Evolutionary conservation across 2,329 filamentous ascomycete genomes (phyloP).

Genomic region (Sporothrix brunneoviolacea): DNA sequence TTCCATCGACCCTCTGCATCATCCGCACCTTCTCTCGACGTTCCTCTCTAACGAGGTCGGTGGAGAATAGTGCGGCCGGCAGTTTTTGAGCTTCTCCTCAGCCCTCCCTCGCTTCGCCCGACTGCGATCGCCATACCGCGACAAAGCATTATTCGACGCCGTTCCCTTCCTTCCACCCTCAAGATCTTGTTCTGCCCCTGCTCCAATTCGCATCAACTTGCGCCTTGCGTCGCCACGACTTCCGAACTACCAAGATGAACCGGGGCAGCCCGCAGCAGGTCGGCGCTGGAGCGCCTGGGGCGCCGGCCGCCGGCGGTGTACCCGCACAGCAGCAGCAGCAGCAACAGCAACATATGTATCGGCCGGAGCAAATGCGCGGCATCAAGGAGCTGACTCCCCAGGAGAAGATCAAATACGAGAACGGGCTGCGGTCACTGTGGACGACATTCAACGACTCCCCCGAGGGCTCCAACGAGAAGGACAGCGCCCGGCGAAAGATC

Average conservation of each 20-base stretch:
- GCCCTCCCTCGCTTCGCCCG: too few species aligned
- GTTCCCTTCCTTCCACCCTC: too few species aligned
- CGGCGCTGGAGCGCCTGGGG: constrained; percentile 8
- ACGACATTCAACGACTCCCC: constrained; percentile 42
- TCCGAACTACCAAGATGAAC: constrained; percentile 6
- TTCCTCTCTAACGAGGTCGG: background rate
- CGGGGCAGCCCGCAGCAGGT: constrained; percentile 12
- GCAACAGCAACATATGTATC: constrained; percentile 32
- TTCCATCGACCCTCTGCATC: background rate
- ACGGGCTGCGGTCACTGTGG: constrained; percentile 49
- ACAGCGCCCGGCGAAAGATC: constrained; percentile 50
- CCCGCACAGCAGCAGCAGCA: constrained; percentile 12
- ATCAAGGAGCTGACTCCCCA: constrained; percentile 45
- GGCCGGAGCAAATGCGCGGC: constrained; percentile 45
- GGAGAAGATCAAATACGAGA: constrained; percentile 54
- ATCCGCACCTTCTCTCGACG: background rate
- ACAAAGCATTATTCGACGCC: too few species aligned
- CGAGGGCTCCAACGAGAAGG: constrained; percentile 42
- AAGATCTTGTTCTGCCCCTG: too few species aligned
- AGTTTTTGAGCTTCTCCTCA: too few species aligned
- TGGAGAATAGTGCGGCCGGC: too few species aligned
- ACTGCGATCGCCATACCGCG: too few species aligned
- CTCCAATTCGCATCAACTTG: too few species aligned
- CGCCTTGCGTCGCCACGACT: background rate
- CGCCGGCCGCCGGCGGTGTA: background rate